Percentiles rank a stretch among this genome's conserved stretches.
Conservation (phyloP, 345 rosid species). For the Brassica juncea region DNA sequence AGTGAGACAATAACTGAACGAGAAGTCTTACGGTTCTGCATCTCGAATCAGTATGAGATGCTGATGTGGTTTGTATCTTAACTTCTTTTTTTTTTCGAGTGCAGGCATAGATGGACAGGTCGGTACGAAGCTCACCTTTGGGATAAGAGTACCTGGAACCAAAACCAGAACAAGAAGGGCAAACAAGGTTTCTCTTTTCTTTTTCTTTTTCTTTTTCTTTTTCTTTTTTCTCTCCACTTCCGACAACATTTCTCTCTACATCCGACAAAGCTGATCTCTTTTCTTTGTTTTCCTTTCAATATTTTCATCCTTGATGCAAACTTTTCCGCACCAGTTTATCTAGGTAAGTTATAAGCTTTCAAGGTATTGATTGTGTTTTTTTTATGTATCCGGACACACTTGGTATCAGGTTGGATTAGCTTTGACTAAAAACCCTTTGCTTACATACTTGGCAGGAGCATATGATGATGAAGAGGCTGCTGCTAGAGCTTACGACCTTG, state of each 20-base stretch:
- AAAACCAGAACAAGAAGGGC: constrained; percentile 97
- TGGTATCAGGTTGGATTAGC: constrained; percentile 3
- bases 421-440: constrained; percentile 14
- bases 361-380: constrained; percentile 13
- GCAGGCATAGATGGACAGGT: constrained; percentile 98
- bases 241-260: background rate
- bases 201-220: background rate
- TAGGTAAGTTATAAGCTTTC: constrained; percentile 58
- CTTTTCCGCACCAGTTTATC: constrained; percentile 62
- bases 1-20: background rate
- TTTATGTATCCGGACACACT: background rate
- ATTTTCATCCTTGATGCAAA: constrained; percentile 40
- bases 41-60: constrained; percentile 18
- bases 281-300: constrained; percentile 22
- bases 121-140: constrained; percentile 99
- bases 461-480: constrained; percentile 99
- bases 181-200: constrained; percentile 69
- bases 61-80: background rate
- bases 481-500: constrained; percentile 96
- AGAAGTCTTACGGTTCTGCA: too few relatives aligned
- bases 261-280: constrained; percentile 41
- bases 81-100: too few relatives aligned
- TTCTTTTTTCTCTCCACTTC: background rate
- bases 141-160: constrained; percentile 99
- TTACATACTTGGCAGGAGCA: constrained; percentile 68